Base-by-base conservation (phyloP, 768 basidiomycete species). In the Psilocybe subaeruginosa region DNA sequence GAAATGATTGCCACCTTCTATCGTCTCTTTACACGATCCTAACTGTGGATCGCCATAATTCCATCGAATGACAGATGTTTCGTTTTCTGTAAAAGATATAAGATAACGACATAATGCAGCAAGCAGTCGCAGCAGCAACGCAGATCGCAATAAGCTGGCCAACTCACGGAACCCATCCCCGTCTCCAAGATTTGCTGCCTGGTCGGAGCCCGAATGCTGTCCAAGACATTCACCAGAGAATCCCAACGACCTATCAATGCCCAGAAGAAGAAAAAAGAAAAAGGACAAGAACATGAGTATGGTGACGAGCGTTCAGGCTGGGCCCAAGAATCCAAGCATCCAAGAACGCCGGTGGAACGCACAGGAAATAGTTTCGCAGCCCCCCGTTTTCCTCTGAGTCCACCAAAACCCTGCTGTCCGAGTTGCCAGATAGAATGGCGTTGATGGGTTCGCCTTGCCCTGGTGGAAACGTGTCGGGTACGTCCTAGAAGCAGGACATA, bases 381-480 rank as follows among this genome's bases (percentile, higher is more conserved):
- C 95, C 93, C 12, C 95, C 95, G 51, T 90, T 72, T 2, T 69
- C 67, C 65, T 85, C 71, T 14, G 77, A 76, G 64, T 89, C 84
- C 23, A 85, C 80, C 48, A 95, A 81, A 1, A 96, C 90, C 4
- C 73, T 78, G 3, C 80, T 62, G 66, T 93, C 90, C 3, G 95
- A 97, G 48, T 87, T 80, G 8, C 82, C 90, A 23, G 91, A 88
- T 19, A 97, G 76, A 67, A 97, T 91, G 56, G 81, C 79, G 67
- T 97, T 97, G 47, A 97, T 73, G 4, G 95, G 95, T 76, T 97
- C 95, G 37, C 93, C 93, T 52, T 90, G 86, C 6, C 90, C 92
- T 48, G 77, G 70, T 2, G 91, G 91, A 67, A 77, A 87, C 7
- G 92, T 92, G 16, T 71, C 65, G 9, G 77, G 77, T 6, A 85